Evolutionary conservation across 2,329 filamentous ascomycete species (phyloP).

Genomic region (Amesomyces nigricolor): DNA sequence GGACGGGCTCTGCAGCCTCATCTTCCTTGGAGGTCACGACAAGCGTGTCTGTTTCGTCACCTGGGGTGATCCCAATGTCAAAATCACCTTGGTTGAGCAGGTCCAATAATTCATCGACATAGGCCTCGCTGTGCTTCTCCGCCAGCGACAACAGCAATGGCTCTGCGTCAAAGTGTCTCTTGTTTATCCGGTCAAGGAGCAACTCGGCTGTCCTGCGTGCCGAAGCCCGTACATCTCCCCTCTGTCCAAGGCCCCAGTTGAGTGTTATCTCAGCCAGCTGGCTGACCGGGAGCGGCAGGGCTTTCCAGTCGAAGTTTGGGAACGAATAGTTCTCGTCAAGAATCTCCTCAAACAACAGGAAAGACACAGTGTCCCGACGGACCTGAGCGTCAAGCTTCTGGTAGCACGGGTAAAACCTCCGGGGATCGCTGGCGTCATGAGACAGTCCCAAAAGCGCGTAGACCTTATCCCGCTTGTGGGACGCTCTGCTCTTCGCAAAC

Average conservation of each 20-base stretch:
- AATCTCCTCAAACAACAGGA: not conserved
- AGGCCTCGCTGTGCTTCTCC: too few relatives aligned
- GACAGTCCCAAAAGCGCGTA: slow-evolving; percentile 4
- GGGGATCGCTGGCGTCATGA: not conserved
- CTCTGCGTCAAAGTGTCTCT: too few relatives aligned
- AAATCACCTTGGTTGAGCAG: too few relatives aligned
- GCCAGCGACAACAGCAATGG: too few relatives aligned
- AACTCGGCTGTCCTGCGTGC: too few relatives aligned
- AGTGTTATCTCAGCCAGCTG: not conserved
- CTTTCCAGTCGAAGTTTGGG: not conserved
- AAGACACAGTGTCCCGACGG: not conserved
- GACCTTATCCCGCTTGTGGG: not conserved
- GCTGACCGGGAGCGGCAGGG: not conserved
- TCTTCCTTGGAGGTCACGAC: too few relatives aligned
- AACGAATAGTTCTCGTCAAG: too few relatives aligned
- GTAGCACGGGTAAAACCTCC: not conserved
- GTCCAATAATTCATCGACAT: too few relatives aligned
- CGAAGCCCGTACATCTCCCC: not conserved
- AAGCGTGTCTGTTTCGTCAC: too few relatives aligned
- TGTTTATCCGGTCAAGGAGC: not conserved
- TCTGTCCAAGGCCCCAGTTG: not conserved
- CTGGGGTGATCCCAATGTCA: too few relatives aligned
- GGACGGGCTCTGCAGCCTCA: too few relatives aligned
- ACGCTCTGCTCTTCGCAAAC: not conserved
- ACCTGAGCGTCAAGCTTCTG: not conserved